Evolutionary conservation across 306 rosid genomes (phyloP), one percentile per base, ranked within the genome.

Genomic region (Heteromeles arbutifolia): DNA sequence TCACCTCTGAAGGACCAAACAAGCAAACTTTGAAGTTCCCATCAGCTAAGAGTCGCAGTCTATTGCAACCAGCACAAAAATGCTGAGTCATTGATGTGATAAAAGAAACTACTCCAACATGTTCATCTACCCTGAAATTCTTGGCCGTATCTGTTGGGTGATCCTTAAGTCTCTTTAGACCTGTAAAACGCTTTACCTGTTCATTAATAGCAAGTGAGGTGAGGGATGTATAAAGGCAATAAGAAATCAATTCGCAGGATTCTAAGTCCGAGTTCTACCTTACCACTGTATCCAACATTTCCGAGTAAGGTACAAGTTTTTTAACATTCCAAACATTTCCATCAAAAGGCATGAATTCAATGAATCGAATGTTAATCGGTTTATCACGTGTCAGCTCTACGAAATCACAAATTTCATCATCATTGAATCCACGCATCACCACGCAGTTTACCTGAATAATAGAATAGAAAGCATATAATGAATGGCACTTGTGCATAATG

Each of bases 301-400:
- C 98, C 24, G 89, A 69, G 79, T 92, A 94, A 43, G 97, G 90
- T 59, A 94, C 96, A 28, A 94, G 95, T 81, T 92, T 94, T 87
- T 94, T 94, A 79, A 94, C 96, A 74, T 94, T 92, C 98, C 98
- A 94, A 78, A 94, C 96, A 85, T 94, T 94, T 80, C 98, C 97
- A 84, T 94, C 98, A 80, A 94, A 94, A 67, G 98, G 98, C 98
- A 94, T 92, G 88, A 94, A 94, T 84, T 94, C 98, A 73, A 94
- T 94, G 85, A 94, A 94, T n/a, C 97, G 91, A 52, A 94, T 6
- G 77, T 92, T 90, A 62, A 94, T 86, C 48, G 96, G 93, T 73
- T 86, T 94, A 52, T 84, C 95, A 48, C 87, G 87, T 10, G 98
- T 94, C 82, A 94, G 75, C 80, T 92, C 92, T 75, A 94, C 89